Evolutionary conservation across 2,329 filamentous ascomycete genomes (phyloP).

Genomic region (Aspergillus novoparasiticus): DNA sequence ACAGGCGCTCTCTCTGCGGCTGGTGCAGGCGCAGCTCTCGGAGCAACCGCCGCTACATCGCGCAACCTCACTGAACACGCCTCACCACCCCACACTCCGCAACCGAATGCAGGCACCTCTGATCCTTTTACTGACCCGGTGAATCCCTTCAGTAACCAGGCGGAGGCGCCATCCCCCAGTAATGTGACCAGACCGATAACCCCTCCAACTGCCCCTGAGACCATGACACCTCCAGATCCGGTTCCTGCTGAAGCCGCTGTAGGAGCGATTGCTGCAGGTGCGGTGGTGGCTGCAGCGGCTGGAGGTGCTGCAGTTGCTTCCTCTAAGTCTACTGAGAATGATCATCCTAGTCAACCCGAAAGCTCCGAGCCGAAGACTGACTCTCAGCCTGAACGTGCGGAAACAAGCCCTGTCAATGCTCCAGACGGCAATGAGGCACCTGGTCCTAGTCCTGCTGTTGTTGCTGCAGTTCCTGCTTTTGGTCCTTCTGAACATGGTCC

Average conservation of each 20-base stretch:
- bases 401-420: conserved; percentile 28
- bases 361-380: conserved; percentile 24
- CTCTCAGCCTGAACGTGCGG: conserved; percentile 25
- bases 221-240: conserved; percentile 22
- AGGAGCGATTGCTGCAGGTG: conserved; percentile 46
- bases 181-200: conserved; percentile 4
- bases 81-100: conserved; percentile 36
- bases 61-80: conserved; percentile 38
- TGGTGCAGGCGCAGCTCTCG: conserved; percentile 21
- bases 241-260: conserved; percentile 35
- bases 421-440: conserved; percentile 25
- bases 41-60: conserved; percentile 24
- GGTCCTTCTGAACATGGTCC: conserved; percentile 35
- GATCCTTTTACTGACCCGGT: conserved; percentile 56
- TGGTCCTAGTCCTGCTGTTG: conserved; percentile 9
- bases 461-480: conserved; percentile 17
- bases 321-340: conserved; percentile 26
- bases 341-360: conserved; percentile 22
- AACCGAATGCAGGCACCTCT: conserved; percentile 43
- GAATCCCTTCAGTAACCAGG: conserved; percentile 73
- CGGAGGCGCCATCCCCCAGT: conserved; percentile 47
- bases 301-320: conserved; percentile 40
- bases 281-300: conserved; percentile 41
- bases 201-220: conserved; percentile 25
- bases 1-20: conserved; percentile 25